Evolutionary conservation across 2,329 filamentous ascomycete species (phyloP).

Genomic region (Bipolaris oryzae): DNA sequence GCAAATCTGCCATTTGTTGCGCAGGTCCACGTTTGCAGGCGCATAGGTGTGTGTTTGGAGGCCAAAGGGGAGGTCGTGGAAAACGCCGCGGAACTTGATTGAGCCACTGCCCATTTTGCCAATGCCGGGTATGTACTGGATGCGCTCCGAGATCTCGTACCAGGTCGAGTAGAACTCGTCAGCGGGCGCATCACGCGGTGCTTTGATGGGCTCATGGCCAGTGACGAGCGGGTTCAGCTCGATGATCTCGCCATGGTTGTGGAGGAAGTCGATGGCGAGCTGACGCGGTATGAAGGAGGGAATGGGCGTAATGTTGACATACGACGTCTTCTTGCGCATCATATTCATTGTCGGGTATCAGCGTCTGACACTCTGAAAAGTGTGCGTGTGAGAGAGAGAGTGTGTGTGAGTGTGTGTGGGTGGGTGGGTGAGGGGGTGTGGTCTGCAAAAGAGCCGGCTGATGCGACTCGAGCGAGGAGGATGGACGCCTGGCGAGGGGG

Average conservation of each 20-base stretch:
- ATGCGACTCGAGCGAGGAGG: conserved; percentile 4
- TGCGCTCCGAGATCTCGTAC: conserved; percentile 74
- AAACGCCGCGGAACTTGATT: conserved; percentile 73
- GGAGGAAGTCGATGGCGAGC: conserved; percentile 73
- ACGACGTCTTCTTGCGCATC: conserved; percentile 65
- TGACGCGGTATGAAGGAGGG: conserved; percentile 73
- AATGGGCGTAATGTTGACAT: conserved; percentile 73
- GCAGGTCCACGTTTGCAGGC: conserved; percentile 69
- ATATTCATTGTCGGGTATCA: conserved; percentile 34
- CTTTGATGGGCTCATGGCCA: conserved; percentile 66
- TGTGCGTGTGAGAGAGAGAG: neutral
- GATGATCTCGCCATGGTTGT: conserved; percentile 73
- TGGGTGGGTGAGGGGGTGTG: neutral
- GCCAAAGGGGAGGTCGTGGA: conserved; percentile 74
- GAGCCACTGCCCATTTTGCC: conserved; percentile 68
- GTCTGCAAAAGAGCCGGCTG: conserved; percentile 2
- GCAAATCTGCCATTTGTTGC: conserved; percentile 70
- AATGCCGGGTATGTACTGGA: conserved; percentile 70
- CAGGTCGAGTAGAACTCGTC: conserved; percentile 76
- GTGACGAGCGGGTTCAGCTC: conserved; percentile 73
- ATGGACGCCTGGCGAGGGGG: neutral
- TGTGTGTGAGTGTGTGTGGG: neutral
- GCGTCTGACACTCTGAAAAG: neutral
- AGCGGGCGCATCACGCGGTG: conserved; percentile 69
- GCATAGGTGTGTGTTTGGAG: conserved; percentile 75